A percentile compares a stretch with the other conserved stretches of the same genome.
Evolutionary conservation across 495 filamentous ascomycete genomes (phyloP).

Genomic region (Gamarada debralockiae): DNA sequence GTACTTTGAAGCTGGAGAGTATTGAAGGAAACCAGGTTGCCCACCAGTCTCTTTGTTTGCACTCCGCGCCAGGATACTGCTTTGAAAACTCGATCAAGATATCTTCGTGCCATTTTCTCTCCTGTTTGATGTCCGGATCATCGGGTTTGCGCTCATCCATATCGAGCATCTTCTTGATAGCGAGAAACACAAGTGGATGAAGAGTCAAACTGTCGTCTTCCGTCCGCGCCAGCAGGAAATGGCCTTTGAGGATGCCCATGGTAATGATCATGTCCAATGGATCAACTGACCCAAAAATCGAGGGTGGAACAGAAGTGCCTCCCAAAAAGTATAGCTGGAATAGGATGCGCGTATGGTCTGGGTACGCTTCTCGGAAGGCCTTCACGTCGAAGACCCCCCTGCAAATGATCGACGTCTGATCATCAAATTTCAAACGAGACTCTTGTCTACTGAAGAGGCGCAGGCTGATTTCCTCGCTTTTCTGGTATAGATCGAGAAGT

Average conservation of each 20-base stretch:
- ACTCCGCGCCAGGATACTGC: constrained; percentile 8
- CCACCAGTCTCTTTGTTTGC: constrained; percentile 12
- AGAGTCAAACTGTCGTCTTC: constrained; percentile 8
- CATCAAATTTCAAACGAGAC: too few species aligned
- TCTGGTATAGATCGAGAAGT: too few species aligned
- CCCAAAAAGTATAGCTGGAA: constrained; percentile 13
- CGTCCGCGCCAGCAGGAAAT: constrained; percentile 6
- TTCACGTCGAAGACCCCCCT: too few species aligned
- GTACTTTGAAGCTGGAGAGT: constrained; percentile 5
- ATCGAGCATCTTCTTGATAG: constrained; percentile 1
- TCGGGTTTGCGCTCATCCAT: background rate
- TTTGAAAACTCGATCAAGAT: constrained; percentile 4
- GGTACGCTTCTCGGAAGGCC: too few species aligned
- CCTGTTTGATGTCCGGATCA: background rate
- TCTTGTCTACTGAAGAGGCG: too few species aligned
- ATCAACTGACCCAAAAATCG: constrained; percentile 3
- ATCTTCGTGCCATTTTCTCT: constrained; percentile 11
- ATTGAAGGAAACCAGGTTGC: constrained; percentile 8
- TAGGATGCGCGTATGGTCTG: too few species aligned
- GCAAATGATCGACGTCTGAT: too few species aligned
- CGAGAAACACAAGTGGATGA: constrained; percentile 11
- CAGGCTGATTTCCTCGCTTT: too few species aligned
- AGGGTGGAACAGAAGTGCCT: constrained; percentile 2
- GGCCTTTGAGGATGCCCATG: constrained; percentile 2
- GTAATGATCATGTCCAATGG: constrained; percentile 10